These are phyloP conservation scores for Ophiocordyceps camponoti-saundersi DNA, from an alignment of 2,329 filamentous ascomycete genomes.

Conservation along the genomic window DNA sequence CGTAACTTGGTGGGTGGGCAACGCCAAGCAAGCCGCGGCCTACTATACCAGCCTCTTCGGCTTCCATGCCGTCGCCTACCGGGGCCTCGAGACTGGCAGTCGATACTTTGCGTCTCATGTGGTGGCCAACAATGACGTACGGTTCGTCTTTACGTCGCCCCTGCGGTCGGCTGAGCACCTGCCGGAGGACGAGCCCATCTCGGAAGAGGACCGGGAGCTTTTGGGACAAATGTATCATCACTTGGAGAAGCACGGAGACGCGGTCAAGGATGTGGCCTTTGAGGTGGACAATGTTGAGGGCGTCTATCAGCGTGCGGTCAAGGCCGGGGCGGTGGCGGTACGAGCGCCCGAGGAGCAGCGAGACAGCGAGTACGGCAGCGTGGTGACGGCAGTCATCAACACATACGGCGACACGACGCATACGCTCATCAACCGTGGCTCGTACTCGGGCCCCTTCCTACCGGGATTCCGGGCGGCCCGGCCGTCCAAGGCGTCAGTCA, in stretches of 20 bases:
- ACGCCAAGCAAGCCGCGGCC: slow-evolving; percentile 83
- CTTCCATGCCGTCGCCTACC: slow-evolving; percentile 68
- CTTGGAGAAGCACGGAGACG: slow-evolving; percentile 77
- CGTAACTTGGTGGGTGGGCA: slow-evolving; percentile 91
- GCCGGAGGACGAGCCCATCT: slow-evolving; percentile 42
- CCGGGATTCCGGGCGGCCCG: slow-evolving; percentile 56
- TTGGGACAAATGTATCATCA: slow-evolving; percentile 66
- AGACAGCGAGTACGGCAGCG: slow-evolving; percentile 46
- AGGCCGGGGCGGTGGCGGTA: slow-evolving; percentile 44
- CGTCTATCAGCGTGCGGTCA: slow-evolving; percentile 60
- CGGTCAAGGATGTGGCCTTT: slow-evolving; percentile 88
- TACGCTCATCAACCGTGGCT: slow-evolving; percentile 60
- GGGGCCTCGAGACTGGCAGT: slow-evolving; percentile 74
- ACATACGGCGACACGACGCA: slow-evolving; percentile 95
- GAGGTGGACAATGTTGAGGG: slow-evolving; percentile 79
- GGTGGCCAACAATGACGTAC: slow-evolving; percentile 56
- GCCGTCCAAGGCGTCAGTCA: slow-evolving; percentile 16
- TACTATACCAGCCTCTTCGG: slow-evolving; percentile 83
- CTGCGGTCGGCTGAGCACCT: slow-evolving; percentile 44
- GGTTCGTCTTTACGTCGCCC: slow-evolving; percentile 73
- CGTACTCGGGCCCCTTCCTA: slow-evolving; percentile 63
- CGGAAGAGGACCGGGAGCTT: slow-evolving; percentile 43
- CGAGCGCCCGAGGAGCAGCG: slow-evolving; percentile 35
- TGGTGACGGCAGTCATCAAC: slow-evolving; percentile 63
- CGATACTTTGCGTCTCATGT: slow-evolving; percentile 73